Percentiles rank a stretch among this genome's conserved stretches.
Evolutionary conservation across 2,329 filamentous ascomycete genomes (phyloP).

Genomic region (Trichothecium roseum): DNA sequence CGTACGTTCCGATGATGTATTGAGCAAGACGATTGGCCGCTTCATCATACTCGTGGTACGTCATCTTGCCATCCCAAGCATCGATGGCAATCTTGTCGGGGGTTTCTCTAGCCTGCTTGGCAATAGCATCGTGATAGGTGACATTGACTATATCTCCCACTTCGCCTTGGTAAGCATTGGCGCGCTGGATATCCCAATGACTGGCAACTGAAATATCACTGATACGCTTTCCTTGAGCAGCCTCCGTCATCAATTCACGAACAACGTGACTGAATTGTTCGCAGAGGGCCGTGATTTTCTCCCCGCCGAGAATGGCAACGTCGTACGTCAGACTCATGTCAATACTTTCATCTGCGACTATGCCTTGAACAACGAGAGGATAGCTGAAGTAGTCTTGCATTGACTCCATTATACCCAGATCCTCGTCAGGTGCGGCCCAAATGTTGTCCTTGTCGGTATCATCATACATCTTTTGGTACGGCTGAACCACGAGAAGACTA

Average conservation of each 20-base stretch:
- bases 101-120: too few relatives aligned
- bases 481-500: constrained; percentile 2
- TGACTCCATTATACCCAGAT: neutral
- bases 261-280: constrained; percentile 4
- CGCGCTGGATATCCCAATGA: constrained; percentile 4
- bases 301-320: neutral
- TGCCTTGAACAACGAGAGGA: constrained; percentile 4
- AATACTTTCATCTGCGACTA: neutral
- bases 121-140: too few relatives aligned
- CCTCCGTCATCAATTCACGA: neutral
- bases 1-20: neutral
- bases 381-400: constrained; percentile 7
- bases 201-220: constrained; percentile 1
- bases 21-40: neutral
- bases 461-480: neutral
- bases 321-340: constrained; percentile 1
- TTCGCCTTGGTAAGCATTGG: neutral
- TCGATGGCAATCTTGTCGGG: neutral
- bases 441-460: neutral
- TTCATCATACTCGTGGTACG: neutral
- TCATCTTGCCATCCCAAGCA: neutral
- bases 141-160: too few relatives aligned
- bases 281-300: neutral
- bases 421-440: neutral
- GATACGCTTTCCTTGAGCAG: neutral